Percentiles rank a stretch among this genome's conserved stretches.
These are phyloP conservation scores for Rhexocercosporidium sp. DNA, from an alignment of 2,329 filamentous ascomycete genomes.

Conservation along the genomic window DNA sequence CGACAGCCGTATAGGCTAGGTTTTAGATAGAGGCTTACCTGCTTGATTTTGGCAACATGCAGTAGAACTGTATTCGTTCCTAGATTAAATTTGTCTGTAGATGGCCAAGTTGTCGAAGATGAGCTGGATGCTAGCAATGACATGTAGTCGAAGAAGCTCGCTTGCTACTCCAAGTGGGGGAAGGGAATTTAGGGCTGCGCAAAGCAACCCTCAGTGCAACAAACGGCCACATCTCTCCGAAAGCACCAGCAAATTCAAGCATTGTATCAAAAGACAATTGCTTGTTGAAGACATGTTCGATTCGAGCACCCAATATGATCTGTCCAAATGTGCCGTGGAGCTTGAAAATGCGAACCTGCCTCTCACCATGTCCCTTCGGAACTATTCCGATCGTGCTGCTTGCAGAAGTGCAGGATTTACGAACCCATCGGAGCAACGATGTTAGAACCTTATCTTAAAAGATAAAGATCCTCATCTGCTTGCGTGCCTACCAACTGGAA, in stretches of 20 bases:
- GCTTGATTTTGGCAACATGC: background rate
- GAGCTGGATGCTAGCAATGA: background rate
- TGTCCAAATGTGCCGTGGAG: background rate
- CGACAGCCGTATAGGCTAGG: background rate
- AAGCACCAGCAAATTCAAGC: too few species aligned
- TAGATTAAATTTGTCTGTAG: too few species aligned
- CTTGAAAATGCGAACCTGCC: background rate
- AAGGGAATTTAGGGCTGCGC: background rate
- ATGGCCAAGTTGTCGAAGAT: background rate
- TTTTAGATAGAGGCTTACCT: background rate
- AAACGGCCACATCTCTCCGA: background rate
- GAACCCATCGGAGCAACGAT: slow-evolving; percentile 24
- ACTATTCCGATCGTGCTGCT: background rate
- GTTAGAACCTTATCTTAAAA: slow-evolving; percentile 16
- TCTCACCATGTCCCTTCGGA: background rate
- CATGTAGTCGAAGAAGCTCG: background rate
- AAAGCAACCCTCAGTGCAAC: background rate
- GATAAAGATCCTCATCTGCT: slow-evolving; percentile 15
- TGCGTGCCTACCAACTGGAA: slow-evolving; percentile 21
- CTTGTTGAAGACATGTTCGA: too few species aligned
- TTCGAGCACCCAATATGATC: background rate
- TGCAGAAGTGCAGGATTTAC: background rate
- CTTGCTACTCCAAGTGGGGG: background rate
- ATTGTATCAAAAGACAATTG: too few species aligned
- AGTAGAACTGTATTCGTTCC: too few species aligned